Evolutionary conservation across 1,139 yeast species (phyloP).

Genomic region (Taiozyma onychis): DNA sequence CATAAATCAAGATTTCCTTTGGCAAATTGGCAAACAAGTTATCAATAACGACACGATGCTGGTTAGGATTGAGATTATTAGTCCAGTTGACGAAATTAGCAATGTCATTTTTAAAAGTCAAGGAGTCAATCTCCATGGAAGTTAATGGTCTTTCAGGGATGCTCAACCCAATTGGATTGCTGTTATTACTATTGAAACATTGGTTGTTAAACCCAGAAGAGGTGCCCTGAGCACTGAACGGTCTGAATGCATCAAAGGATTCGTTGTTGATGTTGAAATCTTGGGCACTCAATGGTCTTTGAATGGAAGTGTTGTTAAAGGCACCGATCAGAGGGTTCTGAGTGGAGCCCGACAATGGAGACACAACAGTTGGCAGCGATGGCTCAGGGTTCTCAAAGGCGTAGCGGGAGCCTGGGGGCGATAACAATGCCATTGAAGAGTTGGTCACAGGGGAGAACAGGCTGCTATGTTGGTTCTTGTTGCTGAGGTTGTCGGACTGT

Average conservation of each 20-base stretch:
- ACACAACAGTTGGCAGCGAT: constrained; percentile 6
- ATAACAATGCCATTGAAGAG: constrained; percentile 29
- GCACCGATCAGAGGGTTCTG: constrained; percentile 13
- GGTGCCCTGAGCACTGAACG: constrained; percentile 17
- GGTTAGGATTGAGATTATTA: constrained; percentile 48
- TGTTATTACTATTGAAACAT: not conserved
- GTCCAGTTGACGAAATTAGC: constrained; percentile 57
- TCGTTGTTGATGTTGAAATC: constrained; percentile 11
- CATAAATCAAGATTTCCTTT: constrained; percentile 42
- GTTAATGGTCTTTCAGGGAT: constrained; percentile 26
- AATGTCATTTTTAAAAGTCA: constrained; percentile 40
- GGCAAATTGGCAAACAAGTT: constrained; percentile 45
- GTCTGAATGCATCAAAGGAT: constrained; percentile 23
- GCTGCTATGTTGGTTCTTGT: too few relatives aligned
- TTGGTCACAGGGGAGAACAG: constrained; percentile 19
- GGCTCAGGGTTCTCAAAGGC: constrained; percentile 28
- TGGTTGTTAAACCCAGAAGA: not conserved
- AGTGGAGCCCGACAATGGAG: constrained; percentile 17
- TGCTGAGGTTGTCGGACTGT: not conserved
- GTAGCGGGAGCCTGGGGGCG: constrained; percentile 34
- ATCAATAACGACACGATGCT: constrained; percentile 55
- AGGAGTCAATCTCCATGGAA: constrained; percentile 26
- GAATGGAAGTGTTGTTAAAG: constrained; percentile 17
- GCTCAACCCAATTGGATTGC: constrained; percentile 1
- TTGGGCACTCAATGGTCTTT: constrained; percentile 26